Conservation (phyloP, 2,329 filamentous ascomycete species). For the Calonectria hawksworthii region DNA sequence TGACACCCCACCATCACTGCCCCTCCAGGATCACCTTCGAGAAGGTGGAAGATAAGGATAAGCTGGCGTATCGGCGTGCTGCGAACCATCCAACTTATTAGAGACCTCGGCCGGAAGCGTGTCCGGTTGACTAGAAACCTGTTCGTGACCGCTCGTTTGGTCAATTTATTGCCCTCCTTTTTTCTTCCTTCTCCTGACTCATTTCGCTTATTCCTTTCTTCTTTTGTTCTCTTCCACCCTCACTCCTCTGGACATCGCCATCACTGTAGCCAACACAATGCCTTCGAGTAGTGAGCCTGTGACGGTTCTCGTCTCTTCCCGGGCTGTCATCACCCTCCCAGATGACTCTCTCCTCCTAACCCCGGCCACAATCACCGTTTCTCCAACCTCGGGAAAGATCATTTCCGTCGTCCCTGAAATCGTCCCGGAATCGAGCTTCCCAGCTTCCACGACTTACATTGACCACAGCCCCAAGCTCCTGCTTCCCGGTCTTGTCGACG, state of each 20-base stretch:
- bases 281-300: slow-evolving; percentile 56
- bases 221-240: slow-evolving; percentile 10
- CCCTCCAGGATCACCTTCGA: slow-evolving; percentile 20
- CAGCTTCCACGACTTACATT: slow-evolving; percentile 78
- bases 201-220: slow-evolving; percentile 18
- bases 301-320: slow-evolving; percentile 85
- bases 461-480: slow-evolving; percentile 89
- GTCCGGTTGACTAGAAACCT: slow-evolving; percentile 24
- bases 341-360: slow-evolving; percentile 75
- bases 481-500: slow-evolving; percentile 93
- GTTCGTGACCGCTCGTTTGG: slow-evolving; percentile 7
- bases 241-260: slow-evolving; percentile 36
- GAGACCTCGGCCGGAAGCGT: slow-evolving; percentile 9
- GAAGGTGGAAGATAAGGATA: slow-evolving; percentile 41
- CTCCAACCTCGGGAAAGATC: slow-evolving; percentile 86
- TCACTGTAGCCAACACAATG: slow-evolving; percentile 47
- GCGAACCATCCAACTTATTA: not conserved
- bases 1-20: slow-evolving; percentile 41
- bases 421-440: slow-evolving; percentile 82
- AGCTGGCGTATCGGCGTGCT: slow-evolving; percentile 22
- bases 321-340: slow-evolving; percentile 83
- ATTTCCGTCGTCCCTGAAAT: slow-evolving; percentile 80
- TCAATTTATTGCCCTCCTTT: not conserved
- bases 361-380: slow-evolving; percentile 87
- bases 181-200: slow-evolving; percentile 17